These are phyloP conservation scores for Boechera retrofracta DNA, from an alignment of 345 rosid species.

Conservation along the genomic window DNA sequence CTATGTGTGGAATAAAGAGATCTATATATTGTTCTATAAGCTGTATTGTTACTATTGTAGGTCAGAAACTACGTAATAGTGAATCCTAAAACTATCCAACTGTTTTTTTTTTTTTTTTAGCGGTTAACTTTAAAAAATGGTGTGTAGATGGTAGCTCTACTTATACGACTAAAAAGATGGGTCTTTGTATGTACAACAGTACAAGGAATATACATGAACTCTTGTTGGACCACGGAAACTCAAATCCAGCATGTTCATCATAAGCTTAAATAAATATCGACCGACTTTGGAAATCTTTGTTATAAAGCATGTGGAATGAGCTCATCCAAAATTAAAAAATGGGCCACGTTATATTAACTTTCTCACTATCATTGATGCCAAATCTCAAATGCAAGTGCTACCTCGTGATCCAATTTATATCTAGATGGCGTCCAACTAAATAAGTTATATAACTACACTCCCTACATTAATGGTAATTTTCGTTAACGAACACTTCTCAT, in stretches of 20 bases:
- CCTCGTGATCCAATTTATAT: conserved; percentile 45
- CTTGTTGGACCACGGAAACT: conserved; percentile 24
- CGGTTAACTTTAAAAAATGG: not conserved
- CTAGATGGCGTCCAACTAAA: conserved; percentile 30
- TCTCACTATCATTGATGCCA: conserved; percentile 36
- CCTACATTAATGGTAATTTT: conserved; percentile 21
- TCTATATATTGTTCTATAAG: not conserved
- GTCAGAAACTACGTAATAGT: not conserved
- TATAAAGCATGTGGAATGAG: conserved; percentile 40
- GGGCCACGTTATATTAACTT: conserved; percentile 41
- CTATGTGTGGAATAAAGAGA: conserved; percentile 8
- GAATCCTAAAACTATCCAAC: not conserved
- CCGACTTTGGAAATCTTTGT: conserved; percentile 27
- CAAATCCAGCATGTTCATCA: conserved; percentile 28
- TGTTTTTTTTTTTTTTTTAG: not conserved
- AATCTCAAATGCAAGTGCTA: conserved; percentile 37
- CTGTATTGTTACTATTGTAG: not conserved
- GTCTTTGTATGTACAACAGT: conserved; percentile 4
- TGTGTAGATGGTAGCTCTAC: conserved; percentile 31
- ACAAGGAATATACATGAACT: conserved; percentile 29
- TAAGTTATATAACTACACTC: conserved; percentile 22
- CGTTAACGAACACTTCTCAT: conserved; percentile 21
- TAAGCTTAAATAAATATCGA: conserved; percentile 19
- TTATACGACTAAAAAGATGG: conserved; percentile 12
- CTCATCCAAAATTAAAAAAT: conserved; percentile 23